Base-by-base conservation (phyloP, 140 eudicot species). In the Stevia rebaudiana region DNA sequence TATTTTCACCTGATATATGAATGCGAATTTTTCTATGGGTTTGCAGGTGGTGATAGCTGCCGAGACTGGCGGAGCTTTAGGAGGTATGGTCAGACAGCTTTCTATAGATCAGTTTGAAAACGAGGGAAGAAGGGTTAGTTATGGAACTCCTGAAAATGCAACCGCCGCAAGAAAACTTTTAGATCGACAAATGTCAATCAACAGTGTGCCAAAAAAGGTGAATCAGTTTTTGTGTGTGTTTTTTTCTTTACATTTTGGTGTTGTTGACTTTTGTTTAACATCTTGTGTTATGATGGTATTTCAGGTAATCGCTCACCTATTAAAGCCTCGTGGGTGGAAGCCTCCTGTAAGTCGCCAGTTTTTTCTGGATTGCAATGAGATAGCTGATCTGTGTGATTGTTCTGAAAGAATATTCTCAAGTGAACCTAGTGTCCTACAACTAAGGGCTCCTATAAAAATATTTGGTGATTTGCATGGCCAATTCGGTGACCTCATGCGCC, bases 291-390 rank as follows among this genome's bases (percentile, higher is more conserved):
- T 40, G 44, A 40, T 40, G 44, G 44, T 40, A 40, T 47, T 16
- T 47, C 53, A 87, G 98, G 98, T 91, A 60, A 80, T 91, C 65
- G 80, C 81, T 54, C 95, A 91, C 78, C 83, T 91, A 47, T 69
- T 90, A 63, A 90, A 90, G 74, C 97, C 97, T 72, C 95, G 97
- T 30, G 97, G 97, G n/a, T 90, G 95, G 97, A 90, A 90, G 75
- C 97, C 97, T 55, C 95, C 95, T 37, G 97, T 90, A 61, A 84
- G 88, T 11, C 80, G 98, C n/a, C 98, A 91, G 23, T 91, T 91
- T 73, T 91, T 91, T 79, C 76, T 91, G 82, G 98, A 91, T 65
- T 87, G 98, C 70, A 87, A 85, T 82, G 98, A 91, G 67, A 84
- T 91, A 67, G 91, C 95, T 16, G 98, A 91, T 73, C 95, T 91